Evolutionary conservation across 352 stramenopile genomes (phyloP).

Genomic region (Detonula confervacea): DNA sequence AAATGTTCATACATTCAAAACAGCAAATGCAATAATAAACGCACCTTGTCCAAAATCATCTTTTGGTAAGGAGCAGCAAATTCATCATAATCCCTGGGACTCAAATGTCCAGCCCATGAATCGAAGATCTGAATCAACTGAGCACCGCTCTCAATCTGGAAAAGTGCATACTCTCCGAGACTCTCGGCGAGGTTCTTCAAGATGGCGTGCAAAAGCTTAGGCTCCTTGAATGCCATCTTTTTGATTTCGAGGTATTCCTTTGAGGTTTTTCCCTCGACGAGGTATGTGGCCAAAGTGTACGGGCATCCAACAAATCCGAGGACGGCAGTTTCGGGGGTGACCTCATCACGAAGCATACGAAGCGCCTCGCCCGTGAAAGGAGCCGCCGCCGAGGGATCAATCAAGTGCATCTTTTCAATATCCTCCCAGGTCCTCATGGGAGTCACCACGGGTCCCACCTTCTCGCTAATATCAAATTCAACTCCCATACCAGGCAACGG

Average conservation of each 20-base stretch:
- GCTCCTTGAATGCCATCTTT: constrained; percentile 87
- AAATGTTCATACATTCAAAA: too few species aligned
- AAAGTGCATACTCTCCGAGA: constrained; percentile 88
- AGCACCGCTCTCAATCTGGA: constrained; percentile 87
- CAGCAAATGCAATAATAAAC: too few species aligned
- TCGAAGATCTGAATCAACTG: constrained; percentile 92
- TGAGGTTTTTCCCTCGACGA: constrained; percentile 87
- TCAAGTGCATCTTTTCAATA: constrained; percentile 82
- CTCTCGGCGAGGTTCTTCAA: constrained; percentile 86
- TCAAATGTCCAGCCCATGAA: constrained; percentile 89
- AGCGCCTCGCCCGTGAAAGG: constrained; percentile 81
- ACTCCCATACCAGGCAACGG: constrained; percentile 88
- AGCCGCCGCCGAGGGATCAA: constrained; percentile 69
- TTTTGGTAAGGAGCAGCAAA: constrained; percentile 90
- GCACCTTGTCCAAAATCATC: constrained; percentile 81
- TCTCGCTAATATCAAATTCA: constrained; percentile 89
- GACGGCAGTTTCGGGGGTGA: constrained; percentile 81
- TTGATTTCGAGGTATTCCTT: constrained; percentile 90
- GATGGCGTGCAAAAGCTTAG: constrained; percentile 88
- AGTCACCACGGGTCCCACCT: constrained; percentile 77
- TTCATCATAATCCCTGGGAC: constrained; percentile 86
- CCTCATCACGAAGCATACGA: constrained; percentile 72
- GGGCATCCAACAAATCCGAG: constrained; percentile 88
- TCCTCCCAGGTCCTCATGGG: constrained; percentile 80
- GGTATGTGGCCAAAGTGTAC: constrained; percentile 89